A percentile compares a stretch with the other conserved stretches of the same genome.
Evolutionary conservation across 2,329 filamentous ascomycete species (phyloP).

Genomic region (Penicillium sp.): DNA sequence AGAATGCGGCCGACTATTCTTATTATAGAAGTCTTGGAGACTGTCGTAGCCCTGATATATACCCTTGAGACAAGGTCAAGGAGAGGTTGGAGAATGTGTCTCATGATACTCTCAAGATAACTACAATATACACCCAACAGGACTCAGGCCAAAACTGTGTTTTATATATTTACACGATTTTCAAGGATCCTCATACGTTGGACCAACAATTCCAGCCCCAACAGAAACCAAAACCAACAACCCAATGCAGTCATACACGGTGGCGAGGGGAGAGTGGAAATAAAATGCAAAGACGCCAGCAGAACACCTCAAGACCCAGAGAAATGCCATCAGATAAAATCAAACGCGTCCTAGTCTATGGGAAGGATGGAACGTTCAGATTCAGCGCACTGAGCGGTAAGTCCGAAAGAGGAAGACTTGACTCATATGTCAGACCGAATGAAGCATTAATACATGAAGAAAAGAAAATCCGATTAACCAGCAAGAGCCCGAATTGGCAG

Average conservation of each 20-base stretch:
- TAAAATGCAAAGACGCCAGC: slow-evolving; percentile 21
- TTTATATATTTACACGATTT: slow-evolving; percentile 12
- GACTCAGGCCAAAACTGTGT: not conserved
- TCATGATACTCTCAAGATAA: not conserved
- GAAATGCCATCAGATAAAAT: slow-evolving; percentile 24
- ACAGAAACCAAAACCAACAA: slow-evolving; percentile 10
- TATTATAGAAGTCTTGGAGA: too few relatives aligned
- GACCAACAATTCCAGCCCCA: not conserved
- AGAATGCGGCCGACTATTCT: too few relatives aligned
- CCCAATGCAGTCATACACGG: slow-evolving; percentile 19
- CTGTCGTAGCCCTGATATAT: too few relatives aligned
- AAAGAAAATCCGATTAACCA: slow-evolving; percentile 20
- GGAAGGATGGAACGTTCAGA: slow-evolving; percentile 5
- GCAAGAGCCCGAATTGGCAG: slow-evolving; percentile 12
- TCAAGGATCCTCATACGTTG: not conserved
- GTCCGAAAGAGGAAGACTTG: not conserved
- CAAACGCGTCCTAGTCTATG: slow-evolving; percentile 22
- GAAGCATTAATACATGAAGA: slow-evolving; percentile 27
- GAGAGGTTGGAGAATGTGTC: not conserved
- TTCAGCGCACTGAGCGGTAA: not conserved
- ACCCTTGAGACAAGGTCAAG: not conserved
- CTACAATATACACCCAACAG: not conserved
- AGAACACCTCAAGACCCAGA: slow-evolving; percentile 22
- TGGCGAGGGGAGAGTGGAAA: slow-evolving; percentile 34
- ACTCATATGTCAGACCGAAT: not conserved